Base-by-base conservation (phyloP, 2,329 filamentous ascomycete genomes). In the Intubia oerlemansii region DNA sequence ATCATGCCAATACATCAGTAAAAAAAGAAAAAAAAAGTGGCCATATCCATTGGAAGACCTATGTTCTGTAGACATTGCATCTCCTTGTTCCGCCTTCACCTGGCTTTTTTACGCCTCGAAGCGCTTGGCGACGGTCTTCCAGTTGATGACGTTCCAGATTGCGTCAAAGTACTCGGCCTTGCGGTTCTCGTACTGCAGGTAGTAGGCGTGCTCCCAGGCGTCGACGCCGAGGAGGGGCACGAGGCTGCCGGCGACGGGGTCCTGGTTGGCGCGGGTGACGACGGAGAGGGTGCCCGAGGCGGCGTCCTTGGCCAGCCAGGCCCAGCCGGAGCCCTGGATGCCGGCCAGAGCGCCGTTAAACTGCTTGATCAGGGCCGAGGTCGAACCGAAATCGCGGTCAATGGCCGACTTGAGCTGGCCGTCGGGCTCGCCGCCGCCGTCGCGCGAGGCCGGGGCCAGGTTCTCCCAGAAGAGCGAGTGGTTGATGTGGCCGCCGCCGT, bases 131-230 rank as follows among this genome's bases (percentile, higher is more conserved):
- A 81, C 84, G 18, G 76, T 68, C 66, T 82, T 81, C 84, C 84
- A 93, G 70, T 92, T 92, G 52, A 92, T 60, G 28, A 92, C 82
- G 41, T 91, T 79, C 84, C 84, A 92, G 49, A 92, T 76, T 34
- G 80, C 80, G 44, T 66, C 66, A 54, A 92, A 92, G 63, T 92
- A 92, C 59, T 92, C 82, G 33, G 76, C 82, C 70, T 92, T 92
- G 53, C 81, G 74, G 64, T 92, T 92, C 68, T 92, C 67, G 58
- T 92, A 92, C 59, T 92, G 80, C 36, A 92, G 63, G 57, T 91
- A 90, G 62, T 90, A 91, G 29, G 82, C 82, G 55, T 92, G 82
- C 62, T 92, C 82, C 82, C 82, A 92, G 31, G 82, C 84, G 57
- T 93, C 84, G 44, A 93, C 75, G 32, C 84, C 84, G 26, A 93